Evolutionary conservation across 2,329 filamentous ascomycete species (phyloP).

Genomic region (Penicillium sp.): DNA sequence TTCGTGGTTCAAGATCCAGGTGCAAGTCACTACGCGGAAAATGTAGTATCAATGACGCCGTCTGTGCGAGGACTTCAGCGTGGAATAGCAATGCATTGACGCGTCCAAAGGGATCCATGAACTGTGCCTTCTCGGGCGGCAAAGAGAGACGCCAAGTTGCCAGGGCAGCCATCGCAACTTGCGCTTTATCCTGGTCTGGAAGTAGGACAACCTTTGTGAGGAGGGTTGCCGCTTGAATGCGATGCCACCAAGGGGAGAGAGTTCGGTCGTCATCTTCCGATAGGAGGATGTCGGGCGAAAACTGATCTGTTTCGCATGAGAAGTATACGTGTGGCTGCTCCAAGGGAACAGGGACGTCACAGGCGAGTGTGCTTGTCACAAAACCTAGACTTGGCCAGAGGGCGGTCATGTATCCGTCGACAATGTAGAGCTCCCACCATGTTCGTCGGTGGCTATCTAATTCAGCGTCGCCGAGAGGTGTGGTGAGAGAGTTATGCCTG

Average conservation of each 20-base stretch:
- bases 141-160: neutral
- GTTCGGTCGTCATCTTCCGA: neutral
- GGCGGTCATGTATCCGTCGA: slow-evolving; percentile 2
- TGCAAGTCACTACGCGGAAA: slow-evolving; percentile 9
- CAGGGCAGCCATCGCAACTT: neutral
- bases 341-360: slow-evolving; percentile 1
- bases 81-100: slow-evolving; percentile 8
- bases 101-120: neutral
- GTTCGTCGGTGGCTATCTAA: slow-evolving; percentile 1
- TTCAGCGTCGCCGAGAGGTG: neutral
- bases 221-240: neutral
- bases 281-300: neutral
- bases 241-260: neutral
- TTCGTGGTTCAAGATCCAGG: neutral
- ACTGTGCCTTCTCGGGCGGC: neutral
- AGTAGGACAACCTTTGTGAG: neutral
- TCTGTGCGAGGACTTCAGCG: slow-evolving; percentile 2
- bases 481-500: neutral
- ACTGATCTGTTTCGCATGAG: neutral
- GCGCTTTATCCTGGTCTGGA: neutral
- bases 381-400: slow-evolving; percentile 1
- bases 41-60: slow-evolving; percentile 2
- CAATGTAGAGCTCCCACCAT: slow-evolving; percentile 10
- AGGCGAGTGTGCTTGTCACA: neutral
- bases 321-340: neutral